Conservation (phyloP, 2,329 filamentous ascomycete species). For the Hypoxylon rubiginosum region DNA sequence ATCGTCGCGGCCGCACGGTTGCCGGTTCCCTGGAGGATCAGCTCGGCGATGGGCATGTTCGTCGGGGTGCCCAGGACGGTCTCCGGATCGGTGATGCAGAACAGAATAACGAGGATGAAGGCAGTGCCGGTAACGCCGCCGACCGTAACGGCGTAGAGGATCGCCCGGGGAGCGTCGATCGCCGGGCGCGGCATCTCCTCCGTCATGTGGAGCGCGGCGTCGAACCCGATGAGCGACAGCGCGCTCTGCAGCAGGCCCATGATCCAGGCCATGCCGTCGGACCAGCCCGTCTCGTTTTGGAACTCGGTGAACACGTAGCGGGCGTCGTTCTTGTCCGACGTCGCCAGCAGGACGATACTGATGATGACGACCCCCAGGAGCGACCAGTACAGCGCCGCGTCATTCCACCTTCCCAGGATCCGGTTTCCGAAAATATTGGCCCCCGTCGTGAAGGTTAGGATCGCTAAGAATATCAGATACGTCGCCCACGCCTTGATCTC, state of each 20-base stretch:
- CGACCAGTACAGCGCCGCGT: constrained; percentile 59
- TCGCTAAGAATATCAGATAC: constrained; percentile 59
- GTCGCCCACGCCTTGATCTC: constrained; percentile 56
- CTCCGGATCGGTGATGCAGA: constrained; percentile 56
- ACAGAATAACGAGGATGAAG: constrained; percentile 59
- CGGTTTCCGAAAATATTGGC: constrained; percentile 59
- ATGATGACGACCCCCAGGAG: constrained; percentile 59
- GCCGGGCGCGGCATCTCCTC: constrained; percentile 61
- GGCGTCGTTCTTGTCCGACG: constrained; percentile 57
- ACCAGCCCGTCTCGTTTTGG: constrained; percentile 61
- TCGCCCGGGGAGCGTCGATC: constrained; percentile 58
- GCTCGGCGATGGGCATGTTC: constrained; percentile 61
- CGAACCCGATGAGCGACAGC: constrained; percentile 58
- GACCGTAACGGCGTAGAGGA: constrained; percentile 59
- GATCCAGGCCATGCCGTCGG: constrained; percentile 62
- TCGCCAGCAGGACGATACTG: constrained; percentile 59
- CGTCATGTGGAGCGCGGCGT: constrained; percentile 60
- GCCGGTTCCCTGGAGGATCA: constrained; percentile 59
- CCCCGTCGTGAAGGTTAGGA: constrained; percentile 54
- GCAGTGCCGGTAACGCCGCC: constrained; percentile 57
- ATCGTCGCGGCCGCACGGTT: constrained; percentile 57
- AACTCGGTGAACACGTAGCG: constrained; percentile 61
- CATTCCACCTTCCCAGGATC: constrained; percentile 59
- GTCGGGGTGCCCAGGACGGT: constrained; percentile 55
- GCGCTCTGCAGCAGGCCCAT: constrained; percentile 60